Conservation (phyloP, 345 rosid genomes). For the Cardamine chenopodiifolia region DNA sequence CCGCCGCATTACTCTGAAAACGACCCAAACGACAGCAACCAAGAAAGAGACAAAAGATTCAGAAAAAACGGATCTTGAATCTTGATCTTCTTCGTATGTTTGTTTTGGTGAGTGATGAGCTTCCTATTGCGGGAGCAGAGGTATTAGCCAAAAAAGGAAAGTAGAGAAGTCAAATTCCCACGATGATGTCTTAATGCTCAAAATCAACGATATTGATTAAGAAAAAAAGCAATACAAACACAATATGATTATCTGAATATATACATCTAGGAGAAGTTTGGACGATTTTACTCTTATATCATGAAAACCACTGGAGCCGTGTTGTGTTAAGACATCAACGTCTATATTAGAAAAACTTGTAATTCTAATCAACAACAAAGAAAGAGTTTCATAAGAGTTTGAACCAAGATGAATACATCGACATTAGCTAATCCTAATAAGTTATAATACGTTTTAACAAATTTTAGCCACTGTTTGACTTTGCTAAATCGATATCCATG, state of each 20-base stretch:
- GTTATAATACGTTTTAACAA: too few species aligned
- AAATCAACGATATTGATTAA: not conserved
- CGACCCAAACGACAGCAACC: slow-evolving; percentile 19
- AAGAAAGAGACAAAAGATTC: slow-evolving; percentile 4
- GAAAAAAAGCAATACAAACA: too few species aligned
- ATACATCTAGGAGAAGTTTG: too few species aligned
- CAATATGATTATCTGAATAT: too few species aligned
- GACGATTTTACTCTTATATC: too few species aligned
- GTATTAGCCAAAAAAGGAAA: slow-evolving; percentile 36
- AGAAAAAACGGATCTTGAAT: slow-evolving; percentile 34
- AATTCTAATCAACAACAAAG: not conserved
- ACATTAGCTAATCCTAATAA: too few species aligned
- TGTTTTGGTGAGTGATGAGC: slow-evolving; percentile 7
- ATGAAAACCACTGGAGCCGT: too few species aligned
- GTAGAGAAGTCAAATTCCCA: slow-evolving; percentile 20
- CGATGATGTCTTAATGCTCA: slow-evolving; percentile 3
- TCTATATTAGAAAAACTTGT: not conserved
- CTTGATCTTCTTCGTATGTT: slow-evolving; percentile 14
- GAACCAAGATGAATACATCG: not conserved
- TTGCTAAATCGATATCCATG: not conserved
- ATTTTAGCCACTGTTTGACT: not conserved
- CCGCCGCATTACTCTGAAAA: slow-evolving; percentile 37
- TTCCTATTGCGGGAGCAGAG: slow-evolving; percentile 25
- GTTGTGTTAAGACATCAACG: too few species aligned
- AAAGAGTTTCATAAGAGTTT: not conserved